Evolutionary conservation across 805 yeast genomes (phyloP).

Genomic region (Lipomyces sp.): DNA sequence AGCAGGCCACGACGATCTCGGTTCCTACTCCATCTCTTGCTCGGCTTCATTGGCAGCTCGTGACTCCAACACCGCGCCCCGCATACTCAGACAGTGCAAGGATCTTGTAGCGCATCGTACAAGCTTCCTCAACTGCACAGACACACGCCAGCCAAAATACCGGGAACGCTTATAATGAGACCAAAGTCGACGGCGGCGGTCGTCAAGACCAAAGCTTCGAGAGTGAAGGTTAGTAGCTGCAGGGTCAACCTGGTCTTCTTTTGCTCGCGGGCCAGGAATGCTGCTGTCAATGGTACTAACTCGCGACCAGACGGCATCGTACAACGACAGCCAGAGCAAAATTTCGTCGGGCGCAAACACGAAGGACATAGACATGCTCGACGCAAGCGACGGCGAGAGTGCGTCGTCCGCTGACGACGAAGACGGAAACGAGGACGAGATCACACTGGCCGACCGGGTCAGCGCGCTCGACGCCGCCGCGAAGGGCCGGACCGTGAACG

Average conservation of each 20-base stretch:
- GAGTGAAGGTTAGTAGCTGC: conserved; percentile 10
- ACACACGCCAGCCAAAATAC: neutral
- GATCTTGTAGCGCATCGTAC: too few relatives aligned
- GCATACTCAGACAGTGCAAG: too few relatives aligned
- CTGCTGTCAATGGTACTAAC: neutral
- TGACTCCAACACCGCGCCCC: too few relatives aligned
- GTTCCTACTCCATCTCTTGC: too few relatives aligned
- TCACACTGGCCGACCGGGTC: conserved; percentile 45
- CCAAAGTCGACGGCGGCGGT: conserved; percentile 11
- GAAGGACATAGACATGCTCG: conserved; percentile 34
- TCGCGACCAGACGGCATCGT: too few relatives aligned
- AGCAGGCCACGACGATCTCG: too few relatives aligned
- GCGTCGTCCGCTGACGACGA: conserved; percentile 34
- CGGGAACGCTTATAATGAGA: neutral
- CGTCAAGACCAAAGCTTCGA: conserved; percentile 13
- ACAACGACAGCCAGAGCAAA: conserved; percentile 38
- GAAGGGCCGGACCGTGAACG: conserved; percentile 15
- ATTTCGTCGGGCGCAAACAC: conserved; percentile 37
- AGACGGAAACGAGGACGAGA: conserved; percentile 44
- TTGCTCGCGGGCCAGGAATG: neutral
- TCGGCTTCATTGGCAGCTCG: too few relatives aligned
- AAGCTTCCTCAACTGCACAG: too few relatives aligned
- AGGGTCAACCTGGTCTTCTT: too few relatives aligned
- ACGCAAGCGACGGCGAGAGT: conserved; percentile 13
- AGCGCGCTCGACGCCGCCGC: conserved; percentile 36